These are phyloP conservation scores for Phialocephala subalpina DNA, from an alignment of 2,329 filamentous ascomycete genomes.

Conservation along the genomic window DNA sequence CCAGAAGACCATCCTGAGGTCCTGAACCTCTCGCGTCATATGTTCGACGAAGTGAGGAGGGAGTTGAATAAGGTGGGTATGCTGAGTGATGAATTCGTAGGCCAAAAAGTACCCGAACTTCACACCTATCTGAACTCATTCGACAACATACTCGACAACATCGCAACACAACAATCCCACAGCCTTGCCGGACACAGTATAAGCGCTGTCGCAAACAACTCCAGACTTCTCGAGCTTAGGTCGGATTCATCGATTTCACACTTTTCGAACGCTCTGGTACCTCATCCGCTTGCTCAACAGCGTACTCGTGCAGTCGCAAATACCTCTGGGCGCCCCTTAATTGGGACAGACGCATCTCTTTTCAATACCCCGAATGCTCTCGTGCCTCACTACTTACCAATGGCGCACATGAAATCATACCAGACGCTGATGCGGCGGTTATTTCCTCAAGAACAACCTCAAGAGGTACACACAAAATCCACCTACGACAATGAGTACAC, in stretches of 20 bases:
- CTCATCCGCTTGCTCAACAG: background rate
- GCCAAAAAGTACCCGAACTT: slow-evolving; percentile 29
- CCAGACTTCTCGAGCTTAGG: background rate
- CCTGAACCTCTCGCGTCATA: slow-evolving; percentile 29
- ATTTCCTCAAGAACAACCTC: background rate
- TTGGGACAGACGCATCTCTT: background rate
- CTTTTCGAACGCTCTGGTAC: background rate
- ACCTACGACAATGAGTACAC: slow-evolving; percentile 20
- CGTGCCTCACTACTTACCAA: background rate
- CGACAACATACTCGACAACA: slow-evolving; percentile 37
- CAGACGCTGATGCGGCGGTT: background rate
- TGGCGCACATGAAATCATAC: background rate
- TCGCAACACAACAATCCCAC: slow-evolving; percentile 27
- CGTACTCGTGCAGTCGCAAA: background rate
- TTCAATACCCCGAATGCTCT: background rate
- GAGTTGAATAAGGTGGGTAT: slow-evolving; percentile 38
- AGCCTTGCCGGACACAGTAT: background rate
- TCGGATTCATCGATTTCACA: background rate
- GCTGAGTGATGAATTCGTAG: slow-evolving; percentile 37
- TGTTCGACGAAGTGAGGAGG: slow-evolving; percentile 36
- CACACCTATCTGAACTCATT: slow-evolving; percentile 38
- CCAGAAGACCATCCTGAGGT: slow-evolving; percentile 40
- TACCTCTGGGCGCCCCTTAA: background rate
- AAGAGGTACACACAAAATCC: slow-evolving; percentile 1
- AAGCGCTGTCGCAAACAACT: background rate